Base-by-base conservation (phyloP, 225 moss, liverwort and hornwort genomes). In the Physcomitrium patens region DNA sequence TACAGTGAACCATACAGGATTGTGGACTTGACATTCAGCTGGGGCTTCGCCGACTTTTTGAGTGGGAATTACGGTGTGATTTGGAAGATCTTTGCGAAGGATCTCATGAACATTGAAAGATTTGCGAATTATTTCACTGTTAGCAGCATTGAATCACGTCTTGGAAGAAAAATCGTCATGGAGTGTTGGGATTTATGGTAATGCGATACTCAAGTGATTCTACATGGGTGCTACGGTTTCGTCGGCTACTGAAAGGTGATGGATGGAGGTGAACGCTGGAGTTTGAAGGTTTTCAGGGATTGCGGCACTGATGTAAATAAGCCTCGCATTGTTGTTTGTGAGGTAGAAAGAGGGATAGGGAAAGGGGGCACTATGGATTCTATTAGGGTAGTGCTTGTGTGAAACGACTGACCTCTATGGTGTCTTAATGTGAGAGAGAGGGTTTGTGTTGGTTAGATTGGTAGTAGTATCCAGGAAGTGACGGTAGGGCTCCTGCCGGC, bases 401-500 rank as follows among this genome's bases (percentile, higher is more conserved):
- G 83, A 82, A 84, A 85, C 84, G 84, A 85, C 80, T 77, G 79
- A 82, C 84, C 79, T 79, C 70, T 22, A 63, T 61, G 60, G 60
- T 57, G 55, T 51, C 65, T 43, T 63, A 81, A 65, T 27, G 43
- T 53, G 75, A 81, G 69, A 22, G 73, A 60, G 60, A 48, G 47
- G 19, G 55, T 56, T 62, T 52, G 12, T 71, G 17, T 37, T 37
- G 31, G 31, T 4, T 1, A 37, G 31, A 37, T 37, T 37, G 31
- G 31, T 37, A 4, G 1, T 72, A 67, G 46, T 23, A 64, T 77
- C 80, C 79, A 89, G 92, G 87, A 84, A 91, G 94, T 86, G 47
- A 82, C 89, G 48, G 80, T 86, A 78, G 91, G 90, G 75, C 84
- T 92, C 81, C 91, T 94, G 97, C 91, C 93, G 90, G 91, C 92